Evolutionary conservation across 768 basidiomycete genomes (phyloP).

Genomic region (Pisolithus albus): DNA sequence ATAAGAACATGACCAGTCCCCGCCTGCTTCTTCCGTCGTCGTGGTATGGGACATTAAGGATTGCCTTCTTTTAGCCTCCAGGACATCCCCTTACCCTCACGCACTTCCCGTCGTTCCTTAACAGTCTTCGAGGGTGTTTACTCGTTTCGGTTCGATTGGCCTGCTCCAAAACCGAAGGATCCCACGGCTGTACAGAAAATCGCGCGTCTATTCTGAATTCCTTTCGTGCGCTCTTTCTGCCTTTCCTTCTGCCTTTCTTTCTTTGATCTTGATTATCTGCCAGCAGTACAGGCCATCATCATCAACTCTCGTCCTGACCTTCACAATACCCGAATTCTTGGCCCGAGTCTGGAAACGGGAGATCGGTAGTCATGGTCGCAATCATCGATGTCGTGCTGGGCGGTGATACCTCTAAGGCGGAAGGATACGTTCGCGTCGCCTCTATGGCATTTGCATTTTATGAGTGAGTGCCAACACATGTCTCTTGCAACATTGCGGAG

Average conservation of each 20-base stretch:
- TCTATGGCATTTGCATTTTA: constrained; percentile 33
- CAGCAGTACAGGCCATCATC: no score
- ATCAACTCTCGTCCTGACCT: no score
- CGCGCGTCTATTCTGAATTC: not conserved
- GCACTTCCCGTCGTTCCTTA: not conserved
- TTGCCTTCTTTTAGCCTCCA: not conserved
- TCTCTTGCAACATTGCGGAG: not conserved
- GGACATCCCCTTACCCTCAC: not conserved
- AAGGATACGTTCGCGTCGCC: constrained; percentile 29
- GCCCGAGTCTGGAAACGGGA: no score
- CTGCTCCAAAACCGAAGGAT: not conserved
- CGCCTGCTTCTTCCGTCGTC: not conserved
- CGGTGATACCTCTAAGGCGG: constrained; percentile 4
- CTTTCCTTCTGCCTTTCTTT: not conserved
- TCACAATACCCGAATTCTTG: no score
- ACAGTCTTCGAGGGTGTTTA: not conserved
- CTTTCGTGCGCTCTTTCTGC: not conserved
- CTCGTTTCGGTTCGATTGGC: not conserved
- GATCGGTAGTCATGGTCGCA: not conserved
- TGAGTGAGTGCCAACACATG: constrained; percentile 23
- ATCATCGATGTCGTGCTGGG: not conserved
- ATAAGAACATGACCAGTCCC: no score
- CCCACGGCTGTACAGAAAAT: not conserved
- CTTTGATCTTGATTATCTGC: no score
- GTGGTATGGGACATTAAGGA: not conserved